Percentiles rank a stretch among this genome's conserved stretches.
Conservation (phyloP, 257 asterid species). For the Nicotiana knightiana region DNA sequence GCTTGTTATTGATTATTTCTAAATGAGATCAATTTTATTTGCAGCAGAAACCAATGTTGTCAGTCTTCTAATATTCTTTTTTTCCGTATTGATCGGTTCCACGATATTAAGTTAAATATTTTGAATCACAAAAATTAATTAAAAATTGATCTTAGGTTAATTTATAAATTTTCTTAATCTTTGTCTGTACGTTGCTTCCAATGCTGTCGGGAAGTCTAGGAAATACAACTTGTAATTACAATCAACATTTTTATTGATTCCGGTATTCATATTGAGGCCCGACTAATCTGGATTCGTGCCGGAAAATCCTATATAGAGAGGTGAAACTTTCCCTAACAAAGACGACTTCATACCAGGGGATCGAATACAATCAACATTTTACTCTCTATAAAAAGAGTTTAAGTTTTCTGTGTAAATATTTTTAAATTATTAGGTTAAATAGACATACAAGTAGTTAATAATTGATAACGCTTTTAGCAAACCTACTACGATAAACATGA, state of each 20-base stretch:
- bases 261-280: too few relatives aligned
- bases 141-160: neutral
- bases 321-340: too few relatives aligned
- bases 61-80: neutral
- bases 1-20: neutral
- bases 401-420: neutral
- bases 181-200: slow-evolving; percentile 8
- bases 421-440: too few relatives aligned
- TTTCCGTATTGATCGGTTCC: slow-evolving; percentile 7
- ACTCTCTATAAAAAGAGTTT: neutral
- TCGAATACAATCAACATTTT: too few relatives aligned
- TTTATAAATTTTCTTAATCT: neutral
- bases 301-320: too few relatives aligned
- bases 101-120: neutral
- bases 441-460: too few relatives aligned
- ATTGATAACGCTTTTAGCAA: too few relatives aligned
- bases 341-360: too few relatives aligned
- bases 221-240: neutral
- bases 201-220: slow-evolving; percentile 21
- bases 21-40: neutral
- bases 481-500: too few relatives aligned
- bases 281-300: too few relatives aligned
- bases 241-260: too few relatives aligned
- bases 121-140: neutral
- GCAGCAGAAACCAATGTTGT: neutral